A percentile compares a stretch with the other conserved stretches of the same genome.
phyloP scores from a whole-genome alignment of 306 rosid genomes.

The Prunus armeniaca region DNA sequence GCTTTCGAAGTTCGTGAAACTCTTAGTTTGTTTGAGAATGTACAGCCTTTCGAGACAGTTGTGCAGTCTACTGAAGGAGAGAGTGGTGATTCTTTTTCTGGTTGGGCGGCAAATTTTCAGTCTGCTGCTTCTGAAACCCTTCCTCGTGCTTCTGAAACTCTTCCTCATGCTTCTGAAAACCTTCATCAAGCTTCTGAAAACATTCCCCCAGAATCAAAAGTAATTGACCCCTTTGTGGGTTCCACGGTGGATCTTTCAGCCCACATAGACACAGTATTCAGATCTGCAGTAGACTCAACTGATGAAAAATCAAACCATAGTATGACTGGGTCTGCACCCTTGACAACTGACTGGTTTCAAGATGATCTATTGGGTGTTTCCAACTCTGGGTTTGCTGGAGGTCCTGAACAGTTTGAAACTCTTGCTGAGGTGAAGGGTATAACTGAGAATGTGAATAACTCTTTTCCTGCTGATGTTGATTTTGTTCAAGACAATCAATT shows the following conservation, averaged over 20 bases:
- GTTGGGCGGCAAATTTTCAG: constrained; percentile 74
- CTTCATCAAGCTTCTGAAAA: constrained; percentile 29
- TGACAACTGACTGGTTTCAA: constrained; percentile 50
- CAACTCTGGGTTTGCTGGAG: constrained; percentile 30
- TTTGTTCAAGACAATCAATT: constrained; percentile 51
- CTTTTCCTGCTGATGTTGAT: constrained; percentile 36
- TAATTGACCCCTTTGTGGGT: constrained; percentile 41
- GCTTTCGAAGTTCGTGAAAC: constrained; percentile 34
- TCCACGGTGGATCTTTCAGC: constrained; percentile 38
- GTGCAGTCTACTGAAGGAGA: constrained; percentile 35
- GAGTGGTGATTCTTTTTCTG: constrained; percentile 51
- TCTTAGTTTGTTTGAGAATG: constrained; percentile 64
- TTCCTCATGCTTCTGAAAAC: constrained; percentile 1
- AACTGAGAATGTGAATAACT: constrained; percentile 28
- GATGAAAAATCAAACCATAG: constrained; percentile 33
- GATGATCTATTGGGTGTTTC: constrained; percentile 52
- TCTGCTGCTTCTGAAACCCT: constrained; percentile 22
- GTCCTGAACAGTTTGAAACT: constrained; percentile 41
- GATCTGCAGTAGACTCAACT: constrained; percentile 30
- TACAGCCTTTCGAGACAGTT: constrained; percentile 31
- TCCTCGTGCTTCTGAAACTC: constrained; percentile 30
- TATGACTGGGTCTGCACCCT: constrained; percentile 40
- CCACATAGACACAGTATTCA: constrained; percentile 40
- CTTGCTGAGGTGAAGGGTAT: constrained; percentile 25
- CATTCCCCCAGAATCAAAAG: constrained; percentile 34